These are phyloP conservation scores for Cercospora beticola DNA, from an alignment of 2,329 filamentous ascomycete species.

Conservation along the genomic window DNA sequence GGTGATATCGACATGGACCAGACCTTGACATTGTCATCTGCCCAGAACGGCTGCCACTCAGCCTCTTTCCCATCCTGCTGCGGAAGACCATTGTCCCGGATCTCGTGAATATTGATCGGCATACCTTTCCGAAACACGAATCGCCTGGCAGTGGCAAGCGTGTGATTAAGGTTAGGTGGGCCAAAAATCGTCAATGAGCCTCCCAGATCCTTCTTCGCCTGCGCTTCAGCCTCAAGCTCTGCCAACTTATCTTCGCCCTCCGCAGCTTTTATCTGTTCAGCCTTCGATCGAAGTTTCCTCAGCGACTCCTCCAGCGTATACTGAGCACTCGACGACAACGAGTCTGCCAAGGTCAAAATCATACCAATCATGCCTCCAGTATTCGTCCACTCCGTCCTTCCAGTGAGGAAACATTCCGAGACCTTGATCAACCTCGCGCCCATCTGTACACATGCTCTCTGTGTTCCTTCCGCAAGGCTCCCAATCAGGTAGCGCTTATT, in stretches of 20 bases:
- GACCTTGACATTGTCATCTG: constrained; percentile 74
- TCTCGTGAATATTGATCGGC: constrained; percentile 70
- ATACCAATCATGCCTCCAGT: constrained; percentile 81
- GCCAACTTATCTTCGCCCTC: constrained; percentile 29
- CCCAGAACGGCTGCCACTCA: constrained; percentile 61
- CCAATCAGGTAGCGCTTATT: constrained; percentile 83
- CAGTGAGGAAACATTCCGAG: constrained; percentile 79
- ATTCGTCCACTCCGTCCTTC: constrained; percentile 70
- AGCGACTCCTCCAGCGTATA: constrained; percentile 47
- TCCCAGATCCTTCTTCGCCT: constrained; percentile 37
- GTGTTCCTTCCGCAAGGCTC: constrained; percentile 77
- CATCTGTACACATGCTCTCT: constrained; percentile 71
- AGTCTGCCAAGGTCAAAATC: constrained; percentile 79
- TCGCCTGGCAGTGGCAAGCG: constrained; percentile 75
- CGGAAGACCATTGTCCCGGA: constrained; percentile 42
- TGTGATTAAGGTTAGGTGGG: constrained; percentile 74
- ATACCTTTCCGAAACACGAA: constrained; percentile 86
- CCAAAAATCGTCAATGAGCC: constrained; percentile 68
- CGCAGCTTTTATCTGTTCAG: constrained; percentile 36
- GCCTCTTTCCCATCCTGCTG: constrained; percentile 33
- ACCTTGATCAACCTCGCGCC: constrained; percentile 65
- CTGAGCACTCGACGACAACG: constrained; percentile 50
- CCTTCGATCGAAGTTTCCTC: constrained; percentile 32
- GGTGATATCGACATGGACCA: constrained; percentile 71
- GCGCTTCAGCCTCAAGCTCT: constrained; percentile 34